phyloP scores from a whole-genome alignment of 345 rosid species.

The Acer yangbiense region DNA sequence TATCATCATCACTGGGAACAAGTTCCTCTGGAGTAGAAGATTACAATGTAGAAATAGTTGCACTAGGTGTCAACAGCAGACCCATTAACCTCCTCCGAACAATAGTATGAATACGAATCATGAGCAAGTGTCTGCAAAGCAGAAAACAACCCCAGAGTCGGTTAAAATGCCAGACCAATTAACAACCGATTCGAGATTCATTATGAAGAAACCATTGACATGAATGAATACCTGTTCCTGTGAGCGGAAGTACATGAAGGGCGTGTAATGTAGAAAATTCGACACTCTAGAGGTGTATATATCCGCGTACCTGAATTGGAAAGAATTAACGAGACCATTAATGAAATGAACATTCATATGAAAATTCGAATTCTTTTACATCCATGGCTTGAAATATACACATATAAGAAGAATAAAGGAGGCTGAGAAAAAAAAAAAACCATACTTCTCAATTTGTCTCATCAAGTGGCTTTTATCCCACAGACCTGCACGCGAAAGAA shows the following conservation, averaged over 20 bases:
- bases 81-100: slow-evolving; percentile 38
- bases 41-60: background rate
- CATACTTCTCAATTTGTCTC: slow-evolving; percentile 94
- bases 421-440: background rate
- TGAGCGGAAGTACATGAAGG: slow-evolving; percentile 92
- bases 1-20: background rate
- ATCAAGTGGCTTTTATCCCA: slow-evolving; percentile 99
- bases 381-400: background rate
- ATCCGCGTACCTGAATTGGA: slow-evolving; percentile 79
- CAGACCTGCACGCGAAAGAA: slow-evolving; percentile 87
- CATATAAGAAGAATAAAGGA: background rate
- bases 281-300: slow-evolving; percentile 93
- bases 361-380: background rate
- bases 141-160: slow-evolving; percentile 8
- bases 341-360: background rate
- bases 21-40: background rate
- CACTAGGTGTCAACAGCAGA: slow-evolving; percentile 5
- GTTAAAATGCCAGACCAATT: background rate
- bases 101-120: slow-evolving; percentile 50
- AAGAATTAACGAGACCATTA: background rate
- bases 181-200: background rate
- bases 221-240: slow-evolving; percentile 76
- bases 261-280: slow-evolving; percentile 83
- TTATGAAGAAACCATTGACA: background rate
- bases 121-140: slow-evolving; percentile 78